Conservation (phyloP, 495 filamentous ascomycete genomes). For the Pyrenula massariospora region DNA sequence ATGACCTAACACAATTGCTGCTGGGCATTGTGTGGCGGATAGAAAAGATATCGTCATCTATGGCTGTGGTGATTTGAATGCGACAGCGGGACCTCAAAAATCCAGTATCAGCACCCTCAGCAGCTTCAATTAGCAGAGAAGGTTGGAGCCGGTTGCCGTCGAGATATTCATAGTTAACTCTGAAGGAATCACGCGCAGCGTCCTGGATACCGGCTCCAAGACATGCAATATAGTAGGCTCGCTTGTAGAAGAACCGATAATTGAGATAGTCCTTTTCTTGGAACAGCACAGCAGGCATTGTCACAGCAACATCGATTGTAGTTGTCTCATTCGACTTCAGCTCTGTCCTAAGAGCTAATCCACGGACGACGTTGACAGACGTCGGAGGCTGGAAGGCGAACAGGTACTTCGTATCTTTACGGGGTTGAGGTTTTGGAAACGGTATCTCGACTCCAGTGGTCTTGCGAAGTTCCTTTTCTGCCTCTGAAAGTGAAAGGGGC, state of each 20-base stretch:
- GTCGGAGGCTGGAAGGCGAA: constrained; percentile 64
- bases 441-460: constrained; percentile 57
- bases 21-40: constrained; percentile 52
- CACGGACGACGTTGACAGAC: constrained; percentile 78
- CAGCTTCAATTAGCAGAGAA: constrained; percentile 45
- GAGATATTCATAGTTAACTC: constrained; percentile 51
- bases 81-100: constrained; percentile 31
- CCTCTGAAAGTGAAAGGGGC: constrained; percentile 49
- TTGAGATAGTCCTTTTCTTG: constrained; percentile 93
- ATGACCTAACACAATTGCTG: constrained; percentile 57
- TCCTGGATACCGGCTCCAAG: constrained; percentile 58
- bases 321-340: constrained; percentile 43
- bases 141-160: constrained; percentile 74
- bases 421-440: constrained; percentile 67
- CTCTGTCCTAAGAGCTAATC: constrained; percentile 68
- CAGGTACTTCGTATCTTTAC: constrained; percentile 64
- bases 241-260: constrained; percentile 86
- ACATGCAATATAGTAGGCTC: constrained; percentile 81
- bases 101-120: constrained; percentile 13
- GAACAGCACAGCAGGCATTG: constrained; percentile 69
- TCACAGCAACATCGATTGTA: constrained; percentile 70
- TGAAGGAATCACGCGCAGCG: constrained; percentile 34
- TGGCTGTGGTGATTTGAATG: constrained; percentile 70
- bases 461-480: constrained; percentile 54
- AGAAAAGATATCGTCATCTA: constrained; percentile 54